Evolutionary conservation across 1,284 basidiomycete species (phyloP).

Genomic region (Tremellales sp.): DNA sequence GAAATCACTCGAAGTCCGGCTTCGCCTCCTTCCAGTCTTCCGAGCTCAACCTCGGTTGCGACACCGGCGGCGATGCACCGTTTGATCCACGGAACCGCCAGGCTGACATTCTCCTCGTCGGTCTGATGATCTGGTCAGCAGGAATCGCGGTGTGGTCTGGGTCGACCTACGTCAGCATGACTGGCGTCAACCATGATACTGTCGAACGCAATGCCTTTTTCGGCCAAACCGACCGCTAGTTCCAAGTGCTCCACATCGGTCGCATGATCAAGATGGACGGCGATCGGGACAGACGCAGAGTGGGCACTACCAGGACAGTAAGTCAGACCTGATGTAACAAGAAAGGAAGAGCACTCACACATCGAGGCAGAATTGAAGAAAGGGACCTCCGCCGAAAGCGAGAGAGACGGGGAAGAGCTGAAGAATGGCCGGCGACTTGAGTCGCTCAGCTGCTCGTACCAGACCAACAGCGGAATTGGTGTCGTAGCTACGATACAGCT

Average conservation of each 20-base stretch:
- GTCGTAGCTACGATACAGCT: conserved; percentile 32
- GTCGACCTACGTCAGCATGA: conserved; percentile 39
- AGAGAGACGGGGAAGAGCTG: conserved; percentile 47
- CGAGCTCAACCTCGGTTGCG: conserved; percentile 52
- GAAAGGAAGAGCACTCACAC: conserved; percentile 22
- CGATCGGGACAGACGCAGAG: conserved; percentile 48
- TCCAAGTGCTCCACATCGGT: conserved; percentile 51
- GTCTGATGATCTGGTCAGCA: conserved; percentile 14
- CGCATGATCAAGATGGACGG: conserved; percentile 50
- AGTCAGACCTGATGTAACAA: conserved; percentile 27
- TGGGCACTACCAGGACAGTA: conserved; percentile 62
- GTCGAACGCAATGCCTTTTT: conserved; percentile 47
- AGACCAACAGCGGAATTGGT: conserved; percentile 40
- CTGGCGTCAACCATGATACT: conserved; percentile 50
- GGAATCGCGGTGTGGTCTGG: background rate
- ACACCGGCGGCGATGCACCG: conserved; percentile 45
- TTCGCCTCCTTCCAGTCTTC: conserved; percentile 51
- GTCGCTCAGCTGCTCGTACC: conserved; percentile 43
- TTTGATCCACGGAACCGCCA: conserved; percentile 44
- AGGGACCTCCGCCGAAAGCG: conserved; percentile 28
- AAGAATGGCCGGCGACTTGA: conserved; percentile 40
- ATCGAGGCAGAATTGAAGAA: conserved; percentile 36
- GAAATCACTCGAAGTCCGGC: conserved; percentile 51
- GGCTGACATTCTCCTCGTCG: conserved; percentile 48
- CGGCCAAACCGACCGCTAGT: conserved; percentile 46